Conservation (phyloP, 1,139 yeast genomes). For the Candida gigantensis region DNA sequence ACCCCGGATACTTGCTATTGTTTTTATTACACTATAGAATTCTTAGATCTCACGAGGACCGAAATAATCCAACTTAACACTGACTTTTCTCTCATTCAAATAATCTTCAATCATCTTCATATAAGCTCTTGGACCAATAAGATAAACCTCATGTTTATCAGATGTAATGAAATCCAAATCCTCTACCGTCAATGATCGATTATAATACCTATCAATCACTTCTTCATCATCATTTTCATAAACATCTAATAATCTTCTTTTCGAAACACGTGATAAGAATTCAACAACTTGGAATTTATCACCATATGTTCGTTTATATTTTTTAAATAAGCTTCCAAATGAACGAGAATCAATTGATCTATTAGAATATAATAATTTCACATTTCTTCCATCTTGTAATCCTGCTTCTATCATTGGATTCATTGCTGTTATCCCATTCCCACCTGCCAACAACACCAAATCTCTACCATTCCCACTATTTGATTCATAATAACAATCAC, state of each 20-base stretch:
- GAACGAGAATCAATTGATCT: constrained; percentile 24
- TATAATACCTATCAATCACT: constrained; percentile 10
- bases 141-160: constrained; percentile 23
- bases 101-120: constrained; percentile 29
- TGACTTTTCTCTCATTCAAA: constrained; percentile 12
- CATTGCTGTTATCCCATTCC: constrained; percentile 70
- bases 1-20: too few relatives aligned
- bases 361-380: constrained; percentile 33
- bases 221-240: constrained; percentile 4
- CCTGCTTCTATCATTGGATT: constrained; percentile 52
- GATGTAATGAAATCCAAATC: constrained; percentile 21
- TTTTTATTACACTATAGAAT: too few relatives aligned
- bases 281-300: constrained; percentile 23
- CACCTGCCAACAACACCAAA: constrained; percentile 54
- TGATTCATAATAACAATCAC: constrained; percentile 44
- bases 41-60: constrained; percentile 15
- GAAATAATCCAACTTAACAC: constrained; percentile 17
- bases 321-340: constrained; percentile 25
- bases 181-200: constrained; percentile 10
- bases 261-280: constrained; percentile 18
- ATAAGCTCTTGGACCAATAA: constrained; percentile 38
- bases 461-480: constrained; percentile 23
- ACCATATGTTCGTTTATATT: constrained; percentile 18
- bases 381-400: constrained; percentile 27
- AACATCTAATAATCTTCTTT: constrained; percentile 10